Conservation (phyloP, 345 rosid species). For the Arabidopsis arenosa region DNA sequence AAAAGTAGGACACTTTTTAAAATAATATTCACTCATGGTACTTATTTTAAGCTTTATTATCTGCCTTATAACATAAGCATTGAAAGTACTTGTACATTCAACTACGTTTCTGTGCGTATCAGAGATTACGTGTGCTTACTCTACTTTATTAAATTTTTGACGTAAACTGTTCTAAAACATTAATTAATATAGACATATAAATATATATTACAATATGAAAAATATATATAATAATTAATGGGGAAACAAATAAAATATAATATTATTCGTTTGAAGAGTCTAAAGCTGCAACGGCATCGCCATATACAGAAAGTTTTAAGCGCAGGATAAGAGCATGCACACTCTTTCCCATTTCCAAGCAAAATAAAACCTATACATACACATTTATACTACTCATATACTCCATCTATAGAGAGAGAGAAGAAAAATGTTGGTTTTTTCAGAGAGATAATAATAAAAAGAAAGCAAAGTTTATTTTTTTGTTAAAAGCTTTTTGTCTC, state of each 20-base stretch:
- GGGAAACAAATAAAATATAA: slow-evolving; percentile 28
- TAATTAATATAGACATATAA: not conserved
- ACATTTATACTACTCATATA: slow-evolving; percentile 17
- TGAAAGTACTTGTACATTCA: slow-evolving; percentile 45
- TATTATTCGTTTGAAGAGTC: slow-evolving; percentile 47
- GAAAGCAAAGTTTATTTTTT: not conserved
- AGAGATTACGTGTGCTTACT: slow-evolving; percentile 62
- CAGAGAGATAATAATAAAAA: slow-evolving; percentile 14
- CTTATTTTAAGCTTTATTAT: slow-evolving; percentile 31
- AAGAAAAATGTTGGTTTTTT: slow-evolving; percentile 28
- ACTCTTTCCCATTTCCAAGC: slow-evolving; percentile 53
- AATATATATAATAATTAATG: slow-evolving; percentile 12
- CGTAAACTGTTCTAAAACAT: slow-evolving; percentile 44
- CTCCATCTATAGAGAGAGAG: slow-evolving; percentile 23
- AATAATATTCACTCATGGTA: slow-evolving; percentile 28
- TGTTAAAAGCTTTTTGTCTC: slow-evolving; percentile 29
- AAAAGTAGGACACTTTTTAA: slow-evolving; percentile 31
- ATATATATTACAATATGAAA: not conserved
- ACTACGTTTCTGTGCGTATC: slow-evolving; percentile 45
- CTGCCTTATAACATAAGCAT: slow-evolving; percentile 44
- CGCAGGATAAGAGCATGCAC: slow-evolving; percentile 72
- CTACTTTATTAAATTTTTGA: slow-evolving; percentile 47
- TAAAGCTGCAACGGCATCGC: slow-evolving; percentile 89
- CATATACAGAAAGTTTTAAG: slow-evolving; percentile 64
- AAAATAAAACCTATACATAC: slow-evolving; percentile 34